These are phyloP conservation scores for Colletotrichum sp. DNA, from an alignment of 2,329 filamentous ascomycete species.

Conservation along the genomic window DNA sequence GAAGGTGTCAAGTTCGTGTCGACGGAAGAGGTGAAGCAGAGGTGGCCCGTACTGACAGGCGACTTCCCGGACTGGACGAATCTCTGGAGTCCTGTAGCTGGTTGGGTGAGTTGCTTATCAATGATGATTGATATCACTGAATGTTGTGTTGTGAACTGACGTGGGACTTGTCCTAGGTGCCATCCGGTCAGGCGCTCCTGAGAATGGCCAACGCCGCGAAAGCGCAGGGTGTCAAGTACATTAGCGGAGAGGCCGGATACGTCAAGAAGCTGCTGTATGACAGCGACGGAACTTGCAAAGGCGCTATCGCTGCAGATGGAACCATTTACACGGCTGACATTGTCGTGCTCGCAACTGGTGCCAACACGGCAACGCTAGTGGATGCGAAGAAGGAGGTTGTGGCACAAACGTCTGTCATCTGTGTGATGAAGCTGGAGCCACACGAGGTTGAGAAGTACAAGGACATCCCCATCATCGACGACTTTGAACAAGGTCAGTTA, in stretches of 20 bases:
- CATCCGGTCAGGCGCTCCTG: constrained; percentile 29
- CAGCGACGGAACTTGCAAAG: constrained; percentile 33
- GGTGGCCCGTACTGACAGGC: constrained; percentile 31
- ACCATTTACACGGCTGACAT: constrained; percentile 58
- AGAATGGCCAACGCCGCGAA: constrained; percentile 34
- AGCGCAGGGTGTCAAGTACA: constrained; percentile 29
- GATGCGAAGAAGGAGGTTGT: constrained; percentile 66
- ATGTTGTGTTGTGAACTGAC: neutral
- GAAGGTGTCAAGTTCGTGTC: constrained; percentile 30
- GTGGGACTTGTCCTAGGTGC: constrained; percentile 8
- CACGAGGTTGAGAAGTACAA: constrained; percentile 60
- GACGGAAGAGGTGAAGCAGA: constrained; percentile 26
- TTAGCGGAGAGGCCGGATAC: constrained; percentile 27
- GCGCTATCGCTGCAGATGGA: constrained; percentile 54
- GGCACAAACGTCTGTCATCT: constrained; percentile 68
- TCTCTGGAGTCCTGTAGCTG: constrained; percentile 28
- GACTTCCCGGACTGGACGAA: constrained; percentile 33
- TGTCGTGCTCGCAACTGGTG: constrained; percentile 69
- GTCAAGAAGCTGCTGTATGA: constrained; percentile 28
- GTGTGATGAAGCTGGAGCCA: constrained; percentile 64
- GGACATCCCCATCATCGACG: constrained; percentile 38
- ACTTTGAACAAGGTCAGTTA: constrained; percentile 24
- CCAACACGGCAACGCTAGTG: constrained; percentile 67
- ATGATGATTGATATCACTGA: rapidly evolving
- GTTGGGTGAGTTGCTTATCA: constrained; percentile 29